Base-by-base conservation (phyloP, 108 stramenopile genomes). In the Cyclotella cryptica region DNA sequence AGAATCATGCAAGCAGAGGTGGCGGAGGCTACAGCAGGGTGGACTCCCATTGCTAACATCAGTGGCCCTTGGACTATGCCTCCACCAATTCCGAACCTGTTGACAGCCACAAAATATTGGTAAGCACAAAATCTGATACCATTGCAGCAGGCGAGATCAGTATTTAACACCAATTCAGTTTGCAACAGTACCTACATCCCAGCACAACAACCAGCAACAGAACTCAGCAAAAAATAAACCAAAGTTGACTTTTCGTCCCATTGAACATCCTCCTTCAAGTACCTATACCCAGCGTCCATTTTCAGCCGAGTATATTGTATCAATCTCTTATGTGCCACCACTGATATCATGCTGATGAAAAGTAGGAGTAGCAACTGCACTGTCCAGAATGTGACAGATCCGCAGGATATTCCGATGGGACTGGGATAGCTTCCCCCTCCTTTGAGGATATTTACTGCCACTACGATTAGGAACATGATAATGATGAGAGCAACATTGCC, bases 21-120 rank as follows among this genome's bases (percentile, higher is more conserved):
- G 6, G 97, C 97, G 0, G 93, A 88, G 1, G 92, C 91, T 66
- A 99, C 97, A 30, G 79, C 79, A 17, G 98, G 98, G 79, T 96
- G 96, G 18, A 96, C 96, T 40, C 97, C 97, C 93, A 97, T 97
- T 54, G 96, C 93, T 47, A 98, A 85, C 97, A 99, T 95, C 19
- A 97, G 77, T 0, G 97, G 97, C 0, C 97, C 97, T 72, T 92
- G 94, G 40, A 98, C 91, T 66, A 98, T 87, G 44, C 90, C 98
- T 29, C 97, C 98, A 10, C 98, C 97, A 54, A 98, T 89, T 24
- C 97, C 97, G 72, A 98, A 98, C 60, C 60, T 62, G 14, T 62
- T 40, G 10, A 62, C 35, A 35, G 35, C 2, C 35, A 35, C 35
- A 35, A 35, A 6, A 35, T 35, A 35, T 35, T 35, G 2, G 35